phyloP scores from a whole-genome alignment of 495 filamentous ascomycete species.

The Letharia lupina region DNA sequence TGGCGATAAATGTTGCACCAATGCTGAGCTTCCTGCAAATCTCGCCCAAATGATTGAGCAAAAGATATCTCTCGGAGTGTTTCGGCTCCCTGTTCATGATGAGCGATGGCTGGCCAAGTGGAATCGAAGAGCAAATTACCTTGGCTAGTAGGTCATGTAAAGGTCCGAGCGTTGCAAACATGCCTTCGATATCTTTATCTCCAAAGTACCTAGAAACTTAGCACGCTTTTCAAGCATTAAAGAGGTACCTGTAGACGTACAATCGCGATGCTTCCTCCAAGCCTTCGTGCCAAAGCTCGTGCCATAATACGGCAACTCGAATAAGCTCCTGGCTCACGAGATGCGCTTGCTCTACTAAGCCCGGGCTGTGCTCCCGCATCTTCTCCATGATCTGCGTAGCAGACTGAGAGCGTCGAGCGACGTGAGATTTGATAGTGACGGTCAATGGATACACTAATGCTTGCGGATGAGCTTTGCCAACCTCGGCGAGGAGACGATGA shows the following conservation, averaged over 20 bases:
- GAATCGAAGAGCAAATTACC: constrained; percentile 22
- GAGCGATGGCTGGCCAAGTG: neutral
- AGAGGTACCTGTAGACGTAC: constrained; percentile 29
- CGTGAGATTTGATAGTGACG: constrained; percentile 92
- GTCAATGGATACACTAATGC: constrained; percentile 99
- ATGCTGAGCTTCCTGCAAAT: constrained; percentile 86
- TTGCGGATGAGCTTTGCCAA: constrained; percentile 89
- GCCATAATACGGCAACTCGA: constrained; percentile 92
- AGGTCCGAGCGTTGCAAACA: constrained; percentile 85
- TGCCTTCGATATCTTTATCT: constrained; percentile 91
- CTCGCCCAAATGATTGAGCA: constrained; percentile 92
- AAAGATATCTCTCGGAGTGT: constrained; percentile 95
- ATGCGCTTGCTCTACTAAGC: constrained; percentile 89
- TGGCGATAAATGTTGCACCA: constrained; percentile 88
- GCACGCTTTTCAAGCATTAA: neutral
- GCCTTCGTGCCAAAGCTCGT: constrained; percentile 98
- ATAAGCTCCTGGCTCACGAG: constrained; percentile 91
- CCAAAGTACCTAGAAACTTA: constrained; percentile 57
- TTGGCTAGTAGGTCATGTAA: constrained; percentile 84
- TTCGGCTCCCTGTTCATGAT: constrained; percentile 58
- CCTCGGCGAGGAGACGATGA: constrained; percentile 81
- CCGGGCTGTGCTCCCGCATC: constrained; percentile 92
- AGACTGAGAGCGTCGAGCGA: constrained; percentile 68
- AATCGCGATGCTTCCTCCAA: constrained; percentile 91
- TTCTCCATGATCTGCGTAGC: constrained; percentile 92